These are phyloP conservation scores for Acanthamoeba healyi DNA, from an alignment of 208 protist species.

Conservation along the genomic window DNA sequence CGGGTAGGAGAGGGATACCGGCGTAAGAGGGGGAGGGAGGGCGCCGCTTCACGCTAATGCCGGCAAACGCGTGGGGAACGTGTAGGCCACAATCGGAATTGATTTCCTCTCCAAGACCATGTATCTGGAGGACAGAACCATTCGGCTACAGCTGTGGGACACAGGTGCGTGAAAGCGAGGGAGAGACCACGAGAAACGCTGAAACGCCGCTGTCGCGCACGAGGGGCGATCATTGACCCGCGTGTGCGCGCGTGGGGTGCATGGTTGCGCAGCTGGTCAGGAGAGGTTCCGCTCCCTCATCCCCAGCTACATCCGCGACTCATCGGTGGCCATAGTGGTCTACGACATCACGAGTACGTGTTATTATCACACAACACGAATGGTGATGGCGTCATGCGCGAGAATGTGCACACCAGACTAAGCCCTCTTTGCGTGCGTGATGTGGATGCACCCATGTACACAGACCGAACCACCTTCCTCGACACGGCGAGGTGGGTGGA, in stretches of 20 bases:
- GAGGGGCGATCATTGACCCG: too few relatives aligned
- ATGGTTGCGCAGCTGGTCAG: conserved; percentile 68
- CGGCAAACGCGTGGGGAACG: neutral
- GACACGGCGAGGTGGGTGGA: conserved; percentile 97
- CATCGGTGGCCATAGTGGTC: conserved; percentile 97
- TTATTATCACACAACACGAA: too few relatives aligned
- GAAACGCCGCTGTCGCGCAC: too few relatives aligned
- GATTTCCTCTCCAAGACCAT: conserved; percentile 99
- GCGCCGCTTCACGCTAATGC: neutral
- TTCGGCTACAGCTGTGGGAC: conserved; percentile 97
- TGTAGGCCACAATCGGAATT: conserved; percentile 98
- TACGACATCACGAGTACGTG: conserved; percentile 97
- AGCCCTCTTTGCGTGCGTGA: neutral
- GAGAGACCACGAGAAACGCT: too few relatives aligned
- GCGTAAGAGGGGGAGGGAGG: too few relatives aligned
- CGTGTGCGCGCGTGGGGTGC: too few relatives aligned
- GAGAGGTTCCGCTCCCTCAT: conserved; percentile 88
- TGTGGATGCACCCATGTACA: too few relatives aligned
- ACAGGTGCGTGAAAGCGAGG: conserved; percentile 85
- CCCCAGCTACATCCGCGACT: conserved; percentile 93
- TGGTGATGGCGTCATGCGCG: too few relatives aligned
- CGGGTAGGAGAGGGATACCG: too few relatives aligned
- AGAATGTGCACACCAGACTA: too few relatives aligned
- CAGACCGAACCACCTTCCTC: conserved; percentile 94
- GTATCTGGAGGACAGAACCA: conserved; percentile 95